Base-by-base conservation (phyloP, 1,284 basidiomycete species). In the Exsudoporus floridanus region DNA sequence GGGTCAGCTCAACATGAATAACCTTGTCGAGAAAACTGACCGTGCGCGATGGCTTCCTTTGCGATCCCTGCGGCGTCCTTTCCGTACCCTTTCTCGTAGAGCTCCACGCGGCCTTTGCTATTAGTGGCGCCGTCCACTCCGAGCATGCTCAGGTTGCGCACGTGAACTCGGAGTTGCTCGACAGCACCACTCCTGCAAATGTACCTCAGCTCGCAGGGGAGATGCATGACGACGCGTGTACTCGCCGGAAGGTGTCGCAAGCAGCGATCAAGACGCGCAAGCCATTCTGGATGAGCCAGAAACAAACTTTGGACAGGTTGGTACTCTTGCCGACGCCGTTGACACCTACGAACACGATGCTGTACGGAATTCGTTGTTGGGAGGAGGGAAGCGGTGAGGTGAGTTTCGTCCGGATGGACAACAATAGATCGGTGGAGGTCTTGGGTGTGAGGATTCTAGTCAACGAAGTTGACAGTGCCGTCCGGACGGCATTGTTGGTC, bases 251-350 rank as follows among this genome's bases (percentile, higher is more conserved):
- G 4, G 97, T 99, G 70, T 99, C 97, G 67, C 97, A 99, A 12
- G 97, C 97, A 25, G 97, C 97, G 62, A 99, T 98, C 58, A 99
- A 79, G 19, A 99, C 96, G 28, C 90, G 81, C 38, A 96, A 73
- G 9, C 89, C 88, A 66, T 99, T 99, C 73, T 99, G 96, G 43
- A 99, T 86, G 19, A 99, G 79, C 97, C 97, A 99, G 75, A 99
- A 99, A 73, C 94, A 96, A 45, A 99, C 96, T 75, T 99, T 99
- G 48, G 91, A 93, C 27, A 99, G 74, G 70, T 98, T 99, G 5
- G 97, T 99, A 61, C 94, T 97, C 76, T 99, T 99, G 47, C 97
- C 97, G 19, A 99, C 97, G 21, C 97, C 97, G 67, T 99, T 99
- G 46, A 99, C 97, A n/a, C 97, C 97, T 39, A 99, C 95, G 69